Evolutionary conservation across 2,329 filamentous ascomycete genomes (phyloP), one percentile per base, ranked within the genome.

Genomic region (Curvularia spicifera): DNA sequence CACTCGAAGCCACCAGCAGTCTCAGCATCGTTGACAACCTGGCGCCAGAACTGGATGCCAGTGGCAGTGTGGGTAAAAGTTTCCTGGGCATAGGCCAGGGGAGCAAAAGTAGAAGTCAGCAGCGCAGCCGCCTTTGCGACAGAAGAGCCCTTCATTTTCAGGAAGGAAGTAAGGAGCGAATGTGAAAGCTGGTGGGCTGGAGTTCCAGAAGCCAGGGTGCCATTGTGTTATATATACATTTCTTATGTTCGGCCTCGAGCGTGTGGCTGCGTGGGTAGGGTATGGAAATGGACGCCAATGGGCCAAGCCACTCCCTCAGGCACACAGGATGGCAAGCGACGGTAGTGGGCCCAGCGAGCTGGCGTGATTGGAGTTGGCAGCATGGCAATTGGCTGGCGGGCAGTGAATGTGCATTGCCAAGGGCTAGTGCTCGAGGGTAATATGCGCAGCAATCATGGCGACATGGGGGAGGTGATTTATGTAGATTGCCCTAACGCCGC

Each of bases 71-170:
- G 68, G 28, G 69, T 76, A 58, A 67, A 75, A 15, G 61, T 66
- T 4, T 66, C 69, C 59, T 76, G 74, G 31, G 74, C 75, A 26
- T 68, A 57, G 53, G 67, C 70, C 49, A 64, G 43, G 15, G 72
- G 56, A 44, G 61, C 62, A 57, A 73, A 69, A 61, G 76, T 71
- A 71, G 73, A 59, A 60, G 70, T 72, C 59, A 76, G 71, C 67
- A 77, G 70, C 71, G 73, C 74, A 48, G 71, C 75, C 58, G 73
- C 71, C 58, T 69, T 72, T 63, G 72, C 62, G 62, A 75, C 60
- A 54, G 66, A 67, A 57, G 68, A 71, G 54, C 61, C 63, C 69
- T 71, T 78, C 75, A 78, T 78, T 35, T 64, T 71, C 55, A 59
- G 67, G 59, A 51, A 50, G 55, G 60, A 64, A 50, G 47, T 54